These are phyloP conservation scores for Mitragyna speciosa DNA, from an alignment of 257 asterid genomes.

Conservation along the genomic window DNA sequence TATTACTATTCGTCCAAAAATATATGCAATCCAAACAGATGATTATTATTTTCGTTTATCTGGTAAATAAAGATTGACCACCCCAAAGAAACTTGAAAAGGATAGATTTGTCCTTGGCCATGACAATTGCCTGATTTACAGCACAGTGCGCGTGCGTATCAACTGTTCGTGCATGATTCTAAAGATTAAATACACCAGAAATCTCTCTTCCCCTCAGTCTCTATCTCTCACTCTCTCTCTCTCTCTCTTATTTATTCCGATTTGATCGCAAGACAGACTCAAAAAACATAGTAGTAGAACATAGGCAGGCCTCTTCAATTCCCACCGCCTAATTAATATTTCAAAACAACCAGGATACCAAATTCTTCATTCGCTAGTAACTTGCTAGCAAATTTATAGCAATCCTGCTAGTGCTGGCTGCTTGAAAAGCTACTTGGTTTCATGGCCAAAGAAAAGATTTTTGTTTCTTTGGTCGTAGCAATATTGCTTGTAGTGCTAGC, in stretches of 20 bases:
- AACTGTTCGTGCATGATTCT: constrained; percentile 18
- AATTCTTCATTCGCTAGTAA: background rate
- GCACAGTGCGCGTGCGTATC: constrained; percentile 15
- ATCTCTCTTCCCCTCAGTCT: background rate
- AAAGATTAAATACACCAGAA: background rate
- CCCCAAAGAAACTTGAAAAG: background rate
- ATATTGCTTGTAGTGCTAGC: constrained; percentile 6
- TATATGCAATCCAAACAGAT: no score
- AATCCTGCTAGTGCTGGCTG: no score
- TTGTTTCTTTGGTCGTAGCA: background rate
- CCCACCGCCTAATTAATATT: background rate
- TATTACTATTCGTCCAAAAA: no score
- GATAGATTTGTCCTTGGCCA: background rate
- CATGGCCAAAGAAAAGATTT: constrained; percentile 17
- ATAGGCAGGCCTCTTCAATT: background rate
- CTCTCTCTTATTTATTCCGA: constrained; percentile 29
- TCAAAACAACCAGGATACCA: constrained; percentile 16
- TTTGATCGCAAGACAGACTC: background rate
- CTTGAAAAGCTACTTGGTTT: background rate
- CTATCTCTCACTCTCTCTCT: background rate
- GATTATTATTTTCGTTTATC: no score
- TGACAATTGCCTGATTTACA: background rate
- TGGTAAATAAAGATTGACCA: background rate
- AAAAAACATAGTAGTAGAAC: background rate
- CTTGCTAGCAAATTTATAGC: background rate